These are phyloP conservation scores for Citrullus mucosospermus DNA, from an alignment of 306 rosid genomes.

Conservation along the genomic window DNA sequence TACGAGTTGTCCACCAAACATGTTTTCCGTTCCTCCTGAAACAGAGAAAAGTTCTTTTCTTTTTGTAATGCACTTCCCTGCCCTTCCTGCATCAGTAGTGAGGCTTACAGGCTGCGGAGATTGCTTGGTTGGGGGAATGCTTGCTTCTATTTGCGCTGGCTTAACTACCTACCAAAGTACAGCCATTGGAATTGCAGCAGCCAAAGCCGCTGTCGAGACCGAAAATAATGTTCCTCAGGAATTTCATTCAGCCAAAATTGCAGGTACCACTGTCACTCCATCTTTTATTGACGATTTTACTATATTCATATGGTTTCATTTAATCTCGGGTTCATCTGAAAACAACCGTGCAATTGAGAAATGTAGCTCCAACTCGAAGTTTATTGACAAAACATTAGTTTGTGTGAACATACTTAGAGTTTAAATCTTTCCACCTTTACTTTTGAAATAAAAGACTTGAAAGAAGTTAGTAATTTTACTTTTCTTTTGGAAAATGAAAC, in stretches of 20 bases:
- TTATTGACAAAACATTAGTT: background rate
- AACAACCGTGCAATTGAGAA: background rate
- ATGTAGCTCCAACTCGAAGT: background rate
- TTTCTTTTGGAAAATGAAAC: background rate
- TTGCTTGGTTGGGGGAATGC: slow-evolving; percentile 80
- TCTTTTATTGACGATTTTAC: background rate
- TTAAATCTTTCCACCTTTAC: background rate
- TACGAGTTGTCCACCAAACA: slow-evolving; percentile 37
- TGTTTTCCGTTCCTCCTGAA: slow-evolving; percentile 18
- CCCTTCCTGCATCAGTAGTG: slow-evolving; percentile 67
- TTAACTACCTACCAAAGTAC: slow-evolving; percentile 66
- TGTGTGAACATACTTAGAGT: background rate
- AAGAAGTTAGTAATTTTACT: background rate
- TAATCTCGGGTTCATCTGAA: background rate
- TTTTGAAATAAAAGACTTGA: background rate
- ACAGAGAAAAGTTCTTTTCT: slow-evolving; percentile 31
- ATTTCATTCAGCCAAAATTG: slow-evolving; percentile 35
- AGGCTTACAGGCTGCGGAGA: slow-evolving; percentile 88
- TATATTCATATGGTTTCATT: background rate
- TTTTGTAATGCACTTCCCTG: slow-evolving; percentile 66
- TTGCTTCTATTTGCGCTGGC: slow-evolving; percentile 65
- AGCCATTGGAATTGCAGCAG: slow-evolving; percentile 75
- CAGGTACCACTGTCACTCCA: slow-evolving; percentile 26
- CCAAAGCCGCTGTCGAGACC: slow-evolving; percentile 76
- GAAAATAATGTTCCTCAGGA: slow-evolving; percentile 56